Evolutionary conservation across 768 basidiomycete species (phyloP).

Genomic region (Boletus pseudopeckii): DNA sequence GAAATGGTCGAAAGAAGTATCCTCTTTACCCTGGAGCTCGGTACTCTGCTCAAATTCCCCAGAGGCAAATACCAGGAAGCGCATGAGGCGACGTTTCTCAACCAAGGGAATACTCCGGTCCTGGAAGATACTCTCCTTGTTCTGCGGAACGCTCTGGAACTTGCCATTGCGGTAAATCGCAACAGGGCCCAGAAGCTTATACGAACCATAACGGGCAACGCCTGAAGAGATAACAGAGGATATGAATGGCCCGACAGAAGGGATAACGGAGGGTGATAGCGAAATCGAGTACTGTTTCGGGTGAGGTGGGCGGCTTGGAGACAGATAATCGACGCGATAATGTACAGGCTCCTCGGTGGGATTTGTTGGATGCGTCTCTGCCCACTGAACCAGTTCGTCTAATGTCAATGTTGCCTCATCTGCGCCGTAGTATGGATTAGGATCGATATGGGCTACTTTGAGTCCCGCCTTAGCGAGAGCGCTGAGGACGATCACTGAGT

Average conservation of each 20-base stretch:
- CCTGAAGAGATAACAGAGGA: constrained; percentile 76
- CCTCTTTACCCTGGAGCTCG: constrained; percentile 56
- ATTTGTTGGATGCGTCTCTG: constrained; percentile 36
- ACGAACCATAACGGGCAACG: constrained; percentile 88
- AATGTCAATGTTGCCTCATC: constrained; percentile 78
- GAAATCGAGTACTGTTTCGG: constrained; percentile 82
- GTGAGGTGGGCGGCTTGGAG: constrained; percentile 44
- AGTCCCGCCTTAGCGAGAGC: constrained; percentile 87
- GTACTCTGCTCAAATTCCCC: constrained; percentile 66
- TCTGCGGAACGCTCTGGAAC: constrained; percentile 72
- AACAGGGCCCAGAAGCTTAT: constrained; percentile 73
- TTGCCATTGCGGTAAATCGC: constrained; percentile 51
- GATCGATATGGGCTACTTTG: constrained; percentile 85
- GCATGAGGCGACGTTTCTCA: constrained; percentile 90
- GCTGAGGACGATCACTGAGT: constrained; percentile 38
- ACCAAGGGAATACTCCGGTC: constrained; percentile 69
- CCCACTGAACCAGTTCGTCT: constrained; percentile 76
- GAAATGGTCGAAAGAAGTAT: constrained; percentile 58
- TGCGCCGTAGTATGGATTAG: constrained; percentile 81
- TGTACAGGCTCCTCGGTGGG: constrained; percentile 6
- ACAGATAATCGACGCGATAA: constrained; percentile 38
- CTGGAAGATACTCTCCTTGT: constrained; percentile 93
- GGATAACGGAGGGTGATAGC: constrained; percentile 78
- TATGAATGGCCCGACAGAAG: constrained; percentile 75
- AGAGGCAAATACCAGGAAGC: constrained; percentile 79